These are phyloP conservation scores for Oryza glaberrima DNA, from an alignment of 176 grass and related monocot species.

Conservation along the genomic window DNA sequence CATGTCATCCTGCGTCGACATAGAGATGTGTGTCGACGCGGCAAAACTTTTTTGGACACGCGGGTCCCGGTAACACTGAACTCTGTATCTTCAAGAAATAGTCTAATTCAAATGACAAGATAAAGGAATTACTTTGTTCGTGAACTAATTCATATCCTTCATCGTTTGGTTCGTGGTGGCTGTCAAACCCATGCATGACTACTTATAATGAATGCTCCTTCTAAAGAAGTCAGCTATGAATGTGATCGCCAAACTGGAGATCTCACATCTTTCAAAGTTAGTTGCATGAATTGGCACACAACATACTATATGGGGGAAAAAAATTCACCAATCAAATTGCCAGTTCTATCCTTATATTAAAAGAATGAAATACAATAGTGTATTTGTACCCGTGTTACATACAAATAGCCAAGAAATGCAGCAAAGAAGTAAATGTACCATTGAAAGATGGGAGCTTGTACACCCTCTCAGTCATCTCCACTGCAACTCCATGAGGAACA, in stretches of 20 bases:
- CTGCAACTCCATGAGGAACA: conserved; percentile 80
- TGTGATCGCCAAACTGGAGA: background rate
- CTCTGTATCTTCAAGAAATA: conserved; percentile 1
- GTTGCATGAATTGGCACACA: background rate
- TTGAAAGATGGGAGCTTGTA: conserved; percentile 94
- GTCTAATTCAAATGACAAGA: background rate
- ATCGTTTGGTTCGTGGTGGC: background rate
- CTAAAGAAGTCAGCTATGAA: conserved; percentile 8
- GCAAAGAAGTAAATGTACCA: conserved; percentile 52
- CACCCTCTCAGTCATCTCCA: conserved; percentile 85
- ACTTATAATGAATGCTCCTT: background rate
- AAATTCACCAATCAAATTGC: background rate
- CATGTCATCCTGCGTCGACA: too few relatives aligned
- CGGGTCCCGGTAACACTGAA: background rate
- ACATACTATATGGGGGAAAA: background rate
- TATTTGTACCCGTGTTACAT: conserved; percentile 7
- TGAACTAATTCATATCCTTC: background rate
- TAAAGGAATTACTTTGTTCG: background rate
- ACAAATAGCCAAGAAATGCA: background rate
- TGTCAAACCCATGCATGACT: background rate
- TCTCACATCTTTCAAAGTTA: background rate
- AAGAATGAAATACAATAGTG: background rate
- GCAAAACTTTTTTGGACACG: too few relatives aligned
- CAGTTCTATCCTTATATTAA: background rate
- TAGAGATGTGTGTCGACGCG: too few relatives aligned